These are phyloP conservation scores for Golubevia sp. DNA, from an alignment of 1,284 basidiomycete genomes.

Conservation along the genomic window DNA sequence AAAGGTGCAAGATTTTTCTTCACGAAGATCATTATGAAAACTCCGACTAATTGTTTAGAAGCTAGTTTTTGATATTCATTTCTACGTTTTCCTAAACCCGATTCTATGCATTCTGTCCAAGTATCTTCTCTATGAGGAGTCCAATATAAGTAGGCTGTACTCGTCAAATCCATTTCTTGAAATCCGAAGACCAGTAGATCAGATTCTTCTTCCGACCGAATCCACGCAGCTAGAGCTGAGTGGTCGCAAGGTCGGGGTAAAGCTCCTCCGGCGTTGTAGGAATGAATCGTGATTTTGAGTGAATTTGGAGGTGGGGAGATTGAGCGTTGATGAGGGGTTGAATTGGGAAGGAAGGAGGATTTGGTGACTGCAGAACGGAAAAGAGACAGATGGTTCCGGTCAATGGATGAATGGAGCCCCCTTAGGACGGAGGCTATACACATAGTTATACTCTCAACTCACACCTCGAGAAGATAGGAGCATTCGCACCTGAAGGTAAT, in stretches of 20 bases:
- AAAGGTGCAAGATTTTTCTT: conserved; percentile 5
- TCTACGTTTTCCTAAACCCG: conserved; percentile 15
- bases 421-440: too few species aligned
- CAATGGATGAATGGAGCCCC: too few species aligned
- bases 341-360: neutral
- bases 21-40: conserved; percentile 24
- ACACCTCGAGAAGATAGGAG: too few species aligned
- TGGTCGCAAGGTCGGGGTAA: neutral
- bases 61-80: conserved; percentile 19
- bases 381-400: neutral
- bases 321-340: too few species aligned
- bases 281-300: neutral
- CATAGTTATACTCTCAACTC: too few species aligned
- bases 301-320: neutral
- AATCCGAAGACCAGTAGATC: conserved; percentile 32
- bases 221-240: conserved; percentile 22
- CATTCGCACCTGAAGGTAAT: too few species aligned
- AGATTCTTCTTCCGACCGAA: conserved; percentile 24
- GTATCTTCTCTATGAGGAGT: conserved; percentile 25
- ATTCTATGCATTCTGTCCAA: conserved; percentile 14
- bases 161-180: conserved; percentile 31
- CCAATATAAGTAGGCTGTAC: conserved; percentile 34
- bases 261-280: neutral
- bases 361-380: neutral
- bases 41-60: conserved; percentile 31